Evolutionary conservation across 202 grass and related monocot genomes (phyloP).

Genomic region (Schoenoplectus triqueter): DNA sequence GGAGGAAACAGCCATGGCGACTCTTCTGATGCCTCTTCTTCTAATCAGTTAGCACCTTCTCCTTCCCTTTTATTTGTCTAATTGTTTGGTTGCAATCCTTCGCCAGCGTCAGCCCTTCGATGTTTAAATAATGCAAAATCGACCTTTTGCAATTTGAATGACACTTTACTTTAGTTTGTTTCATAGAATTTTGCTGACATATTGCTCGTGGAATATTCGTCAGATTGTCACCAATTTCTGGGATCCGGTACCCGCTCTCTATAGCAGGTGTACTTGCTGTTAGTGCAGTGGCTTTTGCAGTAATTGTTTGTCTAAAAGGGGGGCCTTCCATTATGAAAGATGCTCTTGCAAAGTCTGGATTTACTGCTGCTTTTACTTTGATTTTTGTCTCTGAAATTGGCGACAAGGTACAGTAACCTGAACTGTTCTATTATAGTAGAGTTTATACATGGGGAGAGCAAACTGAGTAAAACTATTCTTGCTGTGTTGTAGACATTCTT

Average conservation of each 20-base stretch:
- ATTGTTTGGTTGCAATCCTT: neutral
- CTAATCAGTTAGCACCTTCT: constrained; percentile 51
- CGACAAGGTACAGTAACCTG: constrained; percentile 68
- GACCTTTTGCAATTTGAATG: constrained; percentile 34
- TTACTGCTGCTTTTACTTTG: constrained; percentile 81
- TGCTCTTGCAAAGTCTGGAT: constrained; percentile 85
- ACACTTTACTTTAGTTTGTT: neutral
- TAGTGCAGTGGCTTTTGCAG: constrained; percentile 50
- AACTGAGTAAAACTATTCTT: constrained; percentile 19
- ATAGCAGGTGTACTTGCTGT: constrained; percentile 64
- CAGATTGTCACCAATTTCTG: constrained; percentile 23
- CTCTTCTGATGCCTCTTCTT: constrained; percentile 47
- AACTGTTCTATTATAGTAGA: constrained; percentile 13
- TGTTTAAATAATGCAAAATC: constrained; percentile 12
- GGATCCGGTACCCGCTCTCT: constrained; percentile 52
- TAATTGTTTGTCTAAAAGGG: constrained; percentile 77
- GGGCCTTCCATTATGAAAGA: constrained; percentile 61
- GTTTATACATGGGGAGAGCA: neutral
- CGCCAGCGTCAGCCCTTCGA: neutral
- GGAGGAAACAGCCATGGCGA: constrained; percentile 43
- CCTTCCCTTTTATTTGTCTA: constrained; percentile 8
- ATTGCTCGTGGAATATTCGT: neutral
- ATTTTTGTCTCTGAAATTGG: constrained; percentile 99
- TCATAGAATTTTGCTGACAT: neutral
- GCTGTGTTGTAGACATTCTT: constrained; percentile 88